Evolutionary conservation across 352 stramenopile genomes (phyloP).

Genomic region (Phytophthora macrochlamydospora): DNA sequence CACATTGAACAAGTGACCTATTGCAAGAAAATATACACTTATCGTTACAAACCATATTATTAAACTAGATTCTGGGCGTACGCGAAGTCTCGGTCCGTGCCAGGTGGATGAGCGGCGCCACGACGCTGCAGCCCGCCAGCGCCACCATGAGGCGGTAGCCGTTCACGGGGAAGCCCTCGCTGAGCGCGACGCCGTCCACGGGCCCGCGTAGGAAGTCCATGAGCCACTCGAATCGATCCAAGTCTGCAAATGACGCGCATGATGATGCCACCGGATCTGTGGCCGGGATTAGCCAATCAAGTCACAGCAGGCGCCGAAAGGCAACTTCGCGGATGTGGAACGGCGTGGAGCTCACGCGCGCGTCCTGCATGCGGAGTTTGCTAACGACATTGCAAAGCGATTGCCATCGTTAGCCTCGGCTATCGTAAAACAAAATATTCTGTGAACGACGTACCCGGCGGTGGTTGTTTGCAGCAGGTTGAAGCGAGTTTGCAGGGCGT

Average conservation of each 20-base stretch:
- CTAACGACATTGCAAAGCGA: conserved; percentile 20
- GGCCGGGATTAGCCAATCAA: background rate
- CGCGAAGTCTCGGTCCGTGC: conserved; percentile 58
- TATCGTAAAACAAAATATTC: background rate
- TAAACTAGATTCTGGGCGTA: conserved; percentile 25
- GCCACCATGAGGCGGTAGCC: conserved; percentile 81
- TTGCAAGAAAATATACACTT: background rate
- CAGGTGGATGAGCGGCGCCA: conserved; percentile 73
- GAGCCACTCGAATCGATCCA: conserved; percentile 28
- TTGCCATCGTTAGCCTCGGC: too few relatives aligned
- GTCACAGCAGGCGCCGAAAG: conserved; percentile 60
- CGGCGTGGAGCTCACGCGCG: conserved; percentile 51
- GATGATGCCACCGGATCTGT: conserved; percentile 15
- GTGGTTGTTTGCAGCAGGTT: conserved; percentile 55
- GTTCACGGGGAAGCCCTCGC: conserved; percentile 77
- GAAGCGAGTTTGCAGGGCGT: conserved; percentile 28
- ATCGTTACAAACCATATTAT: conserved; percentile 1
- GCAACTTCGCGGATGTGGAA: conserved; percentile 79
- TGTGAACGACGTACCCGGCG: conserved; percentile 45
- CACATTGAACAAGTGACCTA: conserved; percentile 81
- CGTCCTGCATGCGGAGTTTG: conserved; percentile 62
- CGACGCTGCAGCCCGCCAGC: conserved; percentile 64
- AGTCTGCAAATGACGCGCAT: conserved; percentile 23
- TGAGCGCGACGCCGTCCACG: conserved; percentile 67
- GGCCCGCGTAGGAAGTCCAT: conserved; percentile 71